Evolutionary conservation across 352 stramenopile species (phyloP).

Genomic region (Phytophthora pluvialis): DNA sequence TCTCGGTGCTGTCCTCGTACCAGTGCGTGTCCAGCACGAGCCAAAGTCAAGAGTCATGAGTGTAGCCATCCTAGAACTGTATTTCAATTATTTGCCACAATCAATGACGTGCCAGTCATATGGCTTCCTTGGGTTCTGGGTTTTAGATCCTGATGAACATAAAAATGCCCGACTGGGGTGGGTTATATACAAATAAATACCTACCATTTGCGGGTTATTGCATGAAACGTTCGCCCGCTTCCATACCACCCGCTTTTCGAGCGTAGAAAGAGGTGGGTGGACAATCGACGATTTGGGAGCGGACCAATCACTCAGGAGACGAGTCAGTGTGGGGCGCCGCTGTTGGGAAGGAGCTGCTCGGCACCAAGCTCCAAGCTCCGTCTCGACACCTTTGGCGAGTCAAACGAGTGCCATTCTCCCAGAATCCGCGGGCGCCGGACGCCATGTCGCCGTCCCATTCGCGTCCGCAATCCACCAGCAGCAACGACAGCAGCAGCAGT

Average conservation of each 20-base stretch:
- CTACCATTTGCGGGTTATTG: background rate
- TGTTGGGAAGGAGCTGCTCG: constrained; percentile 15
- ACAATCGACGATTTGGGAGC: constrained; percentile 20
- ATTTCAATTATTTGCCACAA: constrained; percentile 22
- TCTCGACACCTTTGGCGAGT: constrained; percentile 2
- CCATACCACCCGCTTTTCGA: constrained; percentile 5
- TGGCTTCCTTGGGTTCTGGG: constrained; percentile 1
- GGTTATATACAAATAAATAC: background rate
- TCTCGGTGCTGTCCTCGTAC: constrained; percentile 76
- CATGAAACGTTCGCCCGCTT: background rate
- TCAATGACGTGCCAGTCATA: constrained; percentile 20
- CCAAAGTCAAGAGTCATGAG: constrained; percentile 32
- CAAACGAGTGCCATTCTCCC: constrained; percentile 5
- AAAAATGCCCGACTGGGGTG: too few relatives aligned
- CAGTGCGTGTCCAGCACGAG: constrained; percentile 62
- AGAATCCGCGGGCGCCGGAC: constrained; percentile 16
- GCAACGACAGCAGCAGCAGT: constrained; percentile 9
- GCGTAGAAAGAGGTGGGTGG: background rate
- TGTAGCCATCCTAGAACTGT: constrained; percentile 22
- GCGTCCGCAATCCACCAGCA: constrained; percentile 7
- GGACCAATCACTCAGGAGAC: constrained; percentile 17
- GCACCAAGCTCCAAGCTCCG: constrained; percentile 5
- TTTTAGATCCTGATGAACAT: background rate
- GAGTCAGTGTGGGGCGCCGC: constrained; percentile 21
- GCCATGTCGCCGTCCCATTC: constrained; percentile 30